Base-by-base conservation (phyloP, 805 yeast genomes). In the Saturnispora hagleri region DNA sequence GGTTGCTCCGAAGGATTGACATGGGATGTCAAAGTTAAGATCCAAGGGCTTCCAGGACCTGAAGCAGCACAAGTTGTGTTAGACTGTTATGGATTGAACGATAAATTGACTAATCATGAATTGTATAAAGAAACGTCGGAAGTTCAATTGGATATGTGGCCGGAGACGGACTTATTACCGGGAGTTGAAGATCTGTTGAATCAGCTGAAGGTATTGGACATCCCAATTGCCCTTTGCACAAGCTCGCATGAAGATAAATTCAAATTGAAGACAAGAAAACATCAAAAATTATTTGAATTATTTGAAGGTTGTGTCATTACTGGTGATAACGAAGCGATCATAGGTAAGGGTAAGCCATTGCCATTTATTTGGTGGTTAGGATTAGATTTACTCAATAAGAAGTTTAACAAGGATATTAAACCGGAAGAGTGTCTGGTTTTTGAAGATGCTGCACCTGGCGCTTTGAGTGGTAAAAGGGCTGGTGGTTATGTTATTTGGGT, bases 381-480 rank as follows among this genome's bases (percentile, higher is more conserved):
- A 43, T 74, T 93, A 54, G 78, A 73, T 18, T 75, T 83, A 13
- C 60, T 93, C 51, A 93, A 93, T 64, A 60, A 62, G 22, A 77
- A 77, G 74, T 3, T 64, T 69, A 26, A 72, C 65, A 45, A 53
- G 12, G 58, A 58, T n/a, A 84, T 91, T 54, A 61, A 65, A 51
- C 85, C 91, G 4, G 81, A 80, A 33, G 96, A 93, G 61, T 86
- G 95, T 60, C 66, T 93, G 33, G 85, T 93, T 2, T 93, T 93
- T 67, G 99, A 93, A 71, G 99, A 93, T 68, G 98, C 97, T 3
- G 73, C 89, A 43, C 90, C 96, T 0, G 99, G 99, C 3, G 91
- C 91, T 22, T 62, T 72, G 17, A 84, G 96, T 3, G 99, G 96
- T 13, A 77, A 76, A 51, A 82, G 86, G 17, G 89, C 96, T 35